Evolutionary conservation across 2,329 filamentous ascomycete species (phyloP).

Genomic region (Penicillium sp.): DNA sequence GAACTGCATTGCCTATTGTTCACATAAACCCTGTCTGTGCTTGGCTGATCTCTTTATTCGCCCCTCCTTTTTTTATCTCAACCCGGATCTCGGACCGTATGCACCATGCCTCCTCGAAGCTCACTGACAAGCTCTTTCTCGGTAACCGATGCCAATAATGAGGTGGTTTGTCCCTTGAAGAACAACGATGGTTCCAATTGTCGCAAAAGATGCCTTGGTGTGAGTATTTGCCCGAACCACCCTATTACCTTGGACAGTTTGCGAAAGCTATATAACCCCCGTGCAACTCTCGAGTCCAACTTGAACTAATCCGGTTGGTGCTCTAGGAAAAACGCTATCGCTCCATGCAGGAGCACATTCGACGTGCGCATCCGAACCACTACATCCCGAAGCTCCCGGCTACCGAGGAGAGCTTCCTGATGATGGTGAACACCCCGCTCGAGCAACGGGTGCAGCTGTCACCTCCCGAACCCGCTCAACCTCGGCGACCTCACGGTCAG

Average conservation of each 20-base stretch:
- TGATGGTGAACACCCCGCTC: constrained; percentile 92
- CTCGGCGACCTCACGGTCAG: constrained; percentile 39
- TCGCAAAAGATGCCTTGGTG: constrained; percentile 95
- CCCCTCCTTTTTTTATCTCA: constrained; percentile 10
- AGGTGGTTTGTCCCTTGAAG: constrained; percentile 92
- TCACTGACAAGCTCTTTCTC: constrained; percentile 87
- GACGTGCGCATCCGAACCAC: constrained; percentile 91
- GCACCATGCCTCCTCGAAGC: constrained; percentile 82
- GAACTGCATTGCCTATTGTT: constrained; percentile 7
- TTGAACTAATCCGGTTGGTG: constrained; percentile 7
- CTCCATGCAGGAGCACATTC: constrained; percentile 99
- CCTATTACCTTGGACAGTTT: constrained; percentile 8
- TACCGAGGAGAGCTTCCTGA: constrained; percentile 93
- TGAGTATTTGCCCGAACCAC: constrained; percentile 58
- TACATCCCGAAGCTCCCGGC: constrained; percentile 98
- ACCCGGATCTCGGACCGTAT: constrained; percentile 35
- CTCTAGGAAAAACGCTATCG: constrained; percentile 87
- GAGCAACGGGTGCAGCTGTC: constrained; percentile 63
- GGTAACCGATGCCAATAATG: constrained; percentile 86
- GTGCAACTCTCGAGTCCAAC: constrained; percentile 12
- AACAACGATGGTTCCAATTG: constrained; percentile 97
- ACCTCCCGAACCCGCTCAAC: constrained; percentile 38
- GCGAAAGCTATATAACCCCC: background rate
- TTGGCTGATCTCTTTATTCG: constrained; percentile 10
- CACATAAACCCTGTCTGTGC: constrained; percentile 11